Evolutionary conservation across 129 eudicot species (phyloP).

Genomic region (Tagetes erecta): DNA sequence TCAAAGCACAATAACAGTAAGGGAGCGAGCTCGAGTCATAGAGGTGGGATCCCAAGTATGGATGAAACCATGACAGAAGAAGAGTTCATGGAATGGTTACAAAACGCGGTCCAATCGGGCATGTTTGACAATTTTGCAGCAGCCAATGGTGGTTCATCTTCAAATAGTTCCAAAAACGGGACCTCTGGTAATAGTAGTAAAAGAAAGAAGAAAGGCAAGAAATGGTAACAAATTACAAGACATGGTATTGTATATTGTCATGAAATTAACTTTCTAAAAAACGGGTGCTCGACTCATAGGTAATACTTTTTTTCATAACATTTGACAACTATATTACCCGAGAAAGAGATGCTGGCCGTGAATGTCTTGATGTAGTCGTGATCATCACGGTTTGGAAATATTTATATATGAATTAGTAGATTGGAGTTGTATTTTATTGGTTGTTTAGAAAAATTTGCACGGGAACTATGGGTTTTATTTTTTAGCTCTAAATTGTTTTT

Average conservation of each 20-base stretch:
- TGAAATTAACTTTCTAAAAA: conserved; percentile 6
- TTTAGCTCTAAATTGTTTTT: no score
- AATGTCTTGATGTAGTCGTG: not conserved
- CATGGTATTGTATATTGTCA: conserved; percentile 25
- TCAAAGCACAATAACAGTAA: conserved; percentile 54
- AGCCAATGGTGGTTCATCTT: conserved; percentile 35
- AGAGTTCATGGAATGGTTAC: conserved; percentile 82
- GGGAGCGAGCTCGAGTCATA: conserved; percentile 57
- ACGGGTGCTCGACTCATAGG: conserved; percentile 4
- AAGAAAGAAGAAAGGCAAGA: conserved; percentile 94
- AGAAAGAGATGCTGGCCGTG: not conserved
- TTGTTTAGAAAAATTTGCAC: no score
- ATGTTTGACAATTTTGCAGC: conserved; percentile 69
- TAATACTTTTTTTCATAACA: not conserved
- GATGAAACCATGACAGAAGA: conserved; percentile 87
- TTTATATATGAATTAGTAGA: not conserved
- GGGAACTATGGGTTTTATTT: no score
- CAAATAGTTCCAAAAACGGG: conserved; percentile 37
- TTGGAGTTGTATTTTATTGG: not conserved
- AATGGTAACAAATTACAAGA: conserved; percentile 45
- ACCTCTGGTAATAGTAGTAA: conserved; percentile 59
- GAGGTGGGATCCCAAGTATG: conserved; percentile 58
- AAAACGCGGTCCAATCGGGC: conserved; percentile 76
- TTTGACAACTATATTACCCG: conserved; percentile 11
- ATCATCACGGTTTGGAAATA: not conserved